Conservation (phyloP, 306 rosid genomes). For the Erythrophleum fordii region DNA sequence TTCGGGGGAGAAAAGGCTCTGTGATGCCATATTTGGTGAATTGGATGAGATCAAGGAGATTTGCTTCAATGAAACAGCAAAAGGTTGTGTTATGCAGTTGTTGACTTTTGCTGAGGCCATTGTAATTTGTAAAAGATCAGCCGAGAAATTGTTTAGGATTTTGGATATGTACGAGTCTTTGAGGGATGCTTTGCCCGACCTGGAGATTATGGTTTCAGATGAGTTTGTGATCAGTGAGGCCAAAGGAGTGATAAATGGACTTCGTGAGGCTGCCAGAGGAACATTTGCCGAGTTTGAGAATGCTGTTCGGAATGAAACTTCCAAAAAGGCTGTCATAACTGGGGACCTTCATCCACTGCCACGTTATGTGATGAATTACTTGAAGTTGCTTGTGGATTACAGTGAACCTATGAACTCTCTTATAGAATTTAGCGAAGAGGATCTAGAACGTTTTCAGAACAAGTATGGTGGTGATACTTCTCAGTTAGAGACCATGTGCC, state of each 20-base stretch:
- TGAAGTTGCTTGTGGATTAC: slow-evolving; percentile 89
- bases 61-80: slow-evolving; percentile 83
- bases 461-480: slow-evolving; percentile 51
- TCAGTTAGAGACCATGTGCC: slow-evolving; percentile 60
- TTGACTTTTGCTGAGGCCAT: slow-evolving; percentile 91
- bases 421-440: slow-evolving; percentile 61
- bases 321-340: slow-evolving; percentile 68
- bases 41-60: slow-evolving; percentile 61
- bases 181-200: slow-evolving; percentile 62
- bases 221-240: slow-evolving; percentile 69
- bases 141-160: slow-evolving; percentile 91
- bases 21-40: slow-evolving; percentile 71
- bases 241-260: slow-evolving; percentile 63
- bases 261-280: slow-evolving; percentile 81
- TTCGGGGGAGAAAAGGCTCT: slow-evolving; percentile 76
- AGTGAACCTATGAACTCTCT: slow-evolving; percentile 68
- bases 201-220: slow-evolving; percentile 66
- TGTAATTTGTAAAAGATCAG: slow-evolving; percentile 71
- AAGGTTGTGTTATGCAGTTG: slow-evolving; percentile 85
- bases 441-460: slow-evolving; percentile 45
- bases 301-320: slow-evolving; percentile 75
- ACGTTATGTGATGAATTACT: slow-evolving; percentile 94
- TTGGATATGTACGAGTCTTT: slow-evolving; percentile 94
- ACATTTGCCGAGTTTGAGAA: slow-evolving; percentile 89
- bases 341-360: slow-evolving; percentile 93